Conservation (phyloP, 768 basidiomycete genomes). For the Tephrocybe sp. region DNA sequence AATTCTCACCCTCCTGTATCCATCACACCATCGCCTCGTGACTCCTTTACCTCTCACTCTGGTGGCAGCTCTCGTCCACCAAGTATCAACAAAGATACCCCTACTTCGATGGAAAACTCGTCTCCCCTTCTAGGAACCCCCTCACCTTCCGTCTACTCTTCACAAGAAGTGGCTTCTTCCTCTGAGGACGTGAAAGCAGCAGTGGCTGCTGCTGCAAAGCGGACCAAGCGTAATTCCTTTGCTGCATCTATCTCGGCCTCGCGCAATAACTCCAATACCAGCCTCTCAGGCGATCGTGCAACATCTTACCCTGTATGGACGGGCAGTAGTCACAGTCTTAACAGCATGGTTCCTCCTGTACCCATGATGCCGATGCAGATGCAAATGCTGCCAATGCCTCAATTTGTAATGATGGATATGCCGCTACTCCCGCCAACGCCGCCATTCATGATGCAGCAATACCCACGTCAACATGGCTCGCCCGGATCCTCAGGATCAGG, state of each 20-base stretch:
- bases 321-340: constrained; percentile 35
- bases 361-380: constrained; percentile 30
- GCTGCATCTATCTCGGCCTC: constrained; percentile 31
- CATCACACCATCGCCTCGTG: constrained; percentile 28
- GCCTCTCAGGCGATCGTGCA: constrained; percentile 23
- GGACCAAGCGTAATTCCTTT: constrained; percentile 40
- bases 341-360: constrained; percentile 30
- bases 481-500: constrained; percentile 29
- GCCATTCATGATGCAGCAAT: constrained; percentile 73
- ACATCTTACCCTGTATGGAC: constrained; percentile 38
- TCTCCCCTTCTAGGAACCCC: constrained; percentile 36
- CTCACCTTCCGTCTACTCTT: constrained; percentile 55
- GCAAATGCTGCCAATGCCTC: constrained; percentile 38
- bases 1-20: constrained; percentile 26
- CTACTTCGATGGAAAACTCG: constrained; percentile 27
- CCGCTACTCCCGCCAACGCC: constrained; percentile 71
- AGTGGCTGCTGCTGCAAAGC: constrained; percentile 32
- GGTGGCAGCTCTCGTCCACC: constrained; percentile 51
- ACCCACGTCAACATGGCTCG: constrained; percentile 36
- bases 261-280: constrained; percentile 24
- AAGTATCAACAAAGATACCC: constrained; percentile 31
- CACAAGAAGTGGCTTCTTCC: constrained; percentile 43
- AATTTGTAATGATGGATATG: constrained; percentile 52
- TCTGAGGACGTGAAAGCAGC: constrained; percentile 50
- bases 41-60: constrained; percentile 26